These are phyloP conservation scores for Macrolepiota fuliginosa DNA, from an alignment of 768 basidiomycete species.

Conservation along the genomic window DNA sequence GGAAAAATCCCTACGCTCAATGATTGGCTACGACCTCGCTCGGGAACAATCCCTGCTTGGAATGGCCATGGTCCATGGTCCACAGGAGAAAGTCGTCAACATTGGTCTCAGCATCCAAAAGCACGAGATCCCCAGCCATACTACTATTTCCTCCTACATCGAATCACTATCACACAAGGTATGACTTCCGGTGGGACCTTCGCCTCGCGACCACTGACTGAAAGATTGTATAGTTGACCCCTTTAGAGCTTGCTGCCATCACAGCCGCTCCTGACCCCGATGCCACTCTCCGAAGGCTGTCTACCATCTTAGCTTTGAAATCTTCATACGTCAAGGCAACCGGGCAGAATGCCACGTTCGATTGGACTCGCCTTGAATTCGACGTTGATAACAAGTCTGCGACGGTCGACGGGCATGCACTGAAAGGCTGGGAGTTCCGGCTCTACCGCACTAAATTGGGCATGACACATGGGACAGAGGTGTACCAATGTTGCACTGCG, in stretches of 20 bases:
- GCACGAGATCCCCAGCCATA: too few species aligned
- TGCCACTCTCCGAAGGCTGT: constrained; percentile 70
- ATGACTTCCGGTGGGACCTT: constrained; percentile 20
- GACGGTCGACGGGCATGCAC: constrained; percentile 62
- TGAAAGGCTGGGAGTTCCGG: constrained; percentile 86
- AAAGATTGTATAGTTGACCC: constrained; percentile 19
- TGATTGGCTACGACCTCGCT: too few species aligned
- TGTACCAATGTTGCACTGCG: constrained; percentile 75
- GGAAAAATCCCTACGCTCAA: too few species aligned
- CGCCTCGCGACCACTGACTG: not conserved
- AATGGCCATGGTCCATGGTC: too few species aligned
- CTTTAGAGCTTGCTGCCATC: constrained; percentile 42
- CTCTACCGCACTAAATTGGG: constrained; percentile 74
- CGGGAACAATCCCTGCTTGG: too few species aligned
- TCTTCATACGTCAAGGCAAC: constrained; percentile 82
- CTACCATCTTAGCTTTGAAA: constrained; percentile 77
- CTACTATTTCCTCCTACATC: too few species aligned
- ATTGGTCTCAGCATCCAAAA: too few species aligned
- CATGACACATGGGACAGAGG: constrained; percentile 61
- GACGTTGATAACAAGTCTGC: constrained; percentile 63
- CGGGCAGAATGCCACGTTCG: constrained; percentile 78
- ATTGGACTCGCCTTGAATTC: constrained; percentile 81
- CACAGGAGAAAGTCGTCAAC: too few species aligned
- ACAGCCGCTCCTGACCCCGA: constrained; percentile 54
- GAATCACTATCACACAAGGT: constrained; percentile 77